Evolutionary conservation across 2,329 filamentous ascomycete genomes (phyloP).

Genomic region (Boeremia lycopersici): DNA sequence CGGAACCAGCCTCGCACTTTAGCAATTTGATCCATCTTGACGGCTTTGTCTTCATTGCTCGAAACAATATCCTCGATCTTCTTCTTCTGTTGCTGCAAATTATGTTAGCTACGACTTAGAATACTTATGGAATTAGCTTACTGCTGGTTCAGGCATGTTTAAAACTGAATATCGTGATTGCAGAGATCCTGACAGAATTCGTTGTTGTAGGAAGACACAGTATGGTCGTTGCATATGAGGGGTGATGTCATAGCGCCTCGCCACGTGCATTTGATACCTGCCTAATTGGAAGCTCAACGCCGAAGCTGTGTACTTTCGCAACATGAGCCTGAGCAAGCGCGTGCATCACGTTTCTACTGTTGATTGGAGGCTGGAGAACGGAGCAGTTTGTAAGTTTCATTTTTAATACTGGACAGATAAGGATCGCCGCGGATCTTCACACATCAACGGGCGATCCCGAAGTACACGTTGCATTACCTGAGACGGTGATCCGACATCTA

Average conservation of each 20-base stretch:
- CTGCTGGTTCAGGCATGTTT: slow-evolving; percentile 8
- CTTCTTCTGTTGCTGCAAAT: slow-evolving; percentile 24
- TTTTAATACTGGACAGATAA: slow-evolving; percentile 3
- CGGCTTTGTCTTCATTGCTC: slow-evolving; percentile 17
- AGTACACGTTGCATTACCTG: slow-evolving; percentile 13
- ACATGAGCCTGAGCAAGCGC: slow-evolving; percentile 8
- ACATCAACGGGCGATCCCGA: slow-evolving; percentile 10
- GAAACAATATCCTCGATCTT: slow-evolving; percentile 27
- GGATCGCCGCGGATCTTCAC: slow-evolving; percentile 11
- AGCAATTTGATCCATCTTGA: slow-evolving; percentile 40
- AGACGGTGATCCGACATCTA: not conserved
- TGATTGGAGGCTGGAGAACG: slow-evolving; percentile 6
- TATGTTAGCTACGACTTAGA: slow-evolving; percentile 1
- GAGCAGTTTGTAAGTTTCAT: not conserved
- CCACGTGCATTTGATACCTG: slow-evolving; percentile 18
- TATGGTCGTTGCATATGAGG: slow-evolving; percentile 1
- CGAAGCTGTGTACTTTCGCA: slow-evolving; percentile 3
- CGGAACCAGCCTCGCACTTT: slow-evolving; percentile 38
- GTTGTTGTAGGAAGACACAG: not conserved
- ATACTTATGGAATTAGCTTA: not conserved
- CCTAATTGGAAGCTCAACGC: slow-evolving; percentile 17
- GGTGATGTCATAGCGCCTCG: slow-evolving; percentile 12
- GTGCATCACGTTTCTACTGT: slow-evolving; percentile 2
- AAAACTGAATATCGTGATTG: not conserved
- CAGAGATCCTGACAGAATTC: not conserved